Conservation (phyloP, 2,329 filamentous ascomycete species). For the Cordyceps cicadae region DNA sequence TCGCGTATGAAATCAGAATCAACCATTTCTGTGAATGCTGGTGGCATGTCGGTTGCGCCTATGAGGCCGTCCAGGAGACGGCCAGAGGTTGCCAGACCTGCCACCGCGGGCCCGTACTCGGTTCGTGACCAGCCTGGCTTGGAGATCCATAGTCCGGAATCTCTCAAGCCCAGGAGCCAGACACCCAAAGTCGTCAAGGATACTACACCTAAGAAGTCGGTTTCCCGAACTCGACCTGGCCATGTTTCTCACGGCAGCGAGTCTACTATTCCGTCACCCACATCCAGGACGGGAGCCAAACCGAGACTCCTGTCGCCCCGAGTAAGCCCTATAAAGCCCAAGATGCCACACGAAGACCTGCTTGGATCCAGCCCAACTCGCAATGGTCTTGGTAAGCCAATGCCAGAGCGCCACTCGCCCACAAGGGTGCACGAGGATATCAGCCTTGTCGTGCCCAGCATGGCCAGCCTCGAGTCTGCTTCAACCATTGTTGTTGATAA, state of each 20-base stretch:
- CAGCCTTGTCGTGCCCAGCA: slow-evolving; percentile 42
- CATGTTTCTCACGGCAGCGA: slow-evolving; percentile 44
- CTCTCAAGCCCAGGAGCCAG: slow-evolving; percentile 35
- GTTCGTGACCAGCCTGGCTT: slow-evolving; percentile 40
- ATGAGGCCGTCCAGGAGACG: slow-evolving; percentile 52
- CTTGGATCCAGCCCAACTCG: slow-evolving; percentile 29
- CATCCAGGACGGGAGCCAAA: slow-evolving; percentile 17
- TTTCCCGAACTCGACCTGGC: slow-evolving; percentile 36
- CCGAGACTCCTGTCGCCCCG: slow-evolving; percentile 2
- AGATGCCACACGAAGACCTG: slow-evolving; percentile 4
- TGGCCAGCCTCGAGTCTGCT: slow-evolving; percentile 30
- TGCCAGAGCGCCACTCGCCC: slow-evolving; percentile 29
- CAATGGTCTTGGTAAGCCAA: slow-evolving; percentile 32
- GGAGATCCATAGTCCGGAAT: slow-evolving; percentile 38
- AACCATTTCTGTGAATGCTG: slow-evolving; percentile 38
- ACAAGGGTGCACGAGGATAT: slow-evolving; percentile 44
- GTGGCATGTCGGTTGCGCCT: slow-evolving; percentile 55
- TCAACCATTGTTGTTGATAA: slow-evolving; percentile 20
- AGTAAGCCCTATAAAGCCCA: slow-evolving; percentile 12
- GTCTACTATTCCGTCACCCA: slow-evolving; percentile 40
- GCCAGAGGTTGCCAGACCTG: slow-evolving; percentile 52
- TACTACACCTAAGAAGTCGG: slow-evolving; percentile 45
- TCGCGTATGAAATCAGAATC: slow-evolving; percentile 35
- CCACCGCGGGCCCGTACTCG: slow-evolving; percentile 59
- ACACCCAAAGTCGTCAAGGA: slow-evolving; percentile 43